Evolutionary conservation across 345 rosid genomes (phyloP), one percentile per base, ranked within the genome.

Genomic region (Clarkia xantiana): DNA sequence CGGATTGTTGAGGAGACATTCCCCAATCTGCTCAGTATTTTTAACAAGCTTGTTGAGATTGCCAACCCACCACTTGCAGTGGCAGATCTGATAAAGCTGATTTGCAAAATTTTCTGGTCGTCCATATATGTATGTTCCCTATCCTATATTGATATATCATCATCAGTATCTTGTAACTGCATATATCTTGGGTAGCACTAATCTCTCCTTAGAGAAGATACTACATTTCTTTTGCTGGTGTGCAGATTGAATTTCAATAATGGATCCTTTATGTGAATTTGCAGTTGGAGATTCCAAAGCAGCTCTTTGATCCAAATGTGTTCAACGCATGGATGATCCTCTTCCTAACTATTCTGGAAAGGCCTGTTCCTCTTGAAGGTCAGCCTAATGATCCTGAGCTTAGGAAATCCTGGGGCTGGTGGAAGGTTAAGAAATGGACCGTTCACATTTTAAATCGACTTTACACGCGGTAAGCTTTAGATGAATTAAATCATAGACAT

Each of bases 371-470:
- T n/a, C 22, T 58, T n/a, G 99, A 93, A 66, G 96, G 95, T 13
- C 91, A 93, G 67, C 96, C 96, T 64, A 40, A 60, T 47, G 96
- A 93, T 67, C 88, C 78, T 0, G 99, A 93, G 54, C 71, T 77
- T 20, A 77, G 96, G 72, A 93, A 87, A 71, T 77, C 94, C 44
- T 93, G 99, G 99, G 97, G 96, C 19, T 93, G 99, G 99, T 93
- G 99, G 99, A 93, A 93, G 69, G 88, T 93, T 80, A 93, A 93
- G 79, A 93, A 93, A 66, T 93, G 99, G 99, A 93, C 94, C 0
- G 84, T 82, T 66, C 97, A 87, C 58, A 93, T 93, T 57, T 68
- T 87, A 62, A 93, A 93, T 70, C 75, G 97, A 75, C 82, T 93
- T 18, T 80, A 78, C 59, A 93, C 94, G 43, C 63, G 99, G 97